Conservation (phyloP, 176 grass and related monocot genomes). For the Canna indica region DNA sequence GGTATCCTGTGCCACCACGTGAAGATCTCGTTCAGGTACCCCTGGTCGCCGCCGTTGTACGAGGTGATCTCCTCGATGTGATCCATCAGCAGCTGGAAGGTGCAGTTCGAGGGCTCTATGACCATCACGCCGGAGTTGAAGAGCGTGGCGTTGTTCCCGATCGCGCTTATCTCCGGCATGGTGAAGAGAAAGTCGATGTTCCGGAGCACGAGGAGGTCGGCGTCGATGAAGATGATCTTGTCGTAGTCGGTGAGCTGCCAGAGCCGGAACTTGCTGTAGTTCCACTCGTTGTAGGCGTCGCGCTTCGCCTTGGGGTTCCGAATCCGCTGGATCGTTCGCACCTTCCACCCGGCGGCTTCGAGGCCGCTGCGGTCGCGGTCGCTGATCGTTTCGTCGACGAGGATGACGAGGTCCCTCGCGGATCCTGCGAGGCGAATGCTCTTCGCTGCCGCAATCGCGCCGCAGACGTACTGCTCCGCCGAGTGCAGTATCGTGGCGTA, state of each 20-base stretch:
- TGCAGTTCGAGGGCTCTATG: constrained; percentile 7
- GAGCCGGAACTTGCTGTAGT: constrained; percentile 13
- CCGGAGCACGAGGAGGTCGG: constrained; percentile 8
- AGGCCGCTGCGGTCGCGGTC: background rate
- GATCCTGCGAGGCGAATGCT: background rate
- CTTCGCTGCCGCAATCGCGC: constrained; percentile 1
- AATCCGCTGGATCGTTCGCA: background rate
- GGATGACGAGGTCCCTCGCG: background rate
- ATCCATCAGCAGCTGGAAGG: background rate
- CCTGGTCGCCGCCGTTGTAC: constrained; percentile 98
- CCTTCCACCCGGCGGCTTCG: background rate
- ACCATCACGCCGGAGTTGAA: constrained; percentile 12
- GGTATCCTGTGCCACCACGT: constrained; percentile 5
- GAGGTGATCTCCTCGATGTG: constrained; percentile 21
- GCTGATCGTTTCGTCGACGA: background rate
- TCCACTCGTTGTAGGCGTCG: constrained; percentile 12
- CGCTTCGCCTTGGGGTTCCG: constrained; percentile 10
- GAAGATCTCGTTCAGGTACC: constrained; percentile 78
- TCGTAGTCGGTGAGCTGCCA: constrained; percentile 13
- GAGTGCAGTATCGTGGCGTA: constrained; percentile 7
- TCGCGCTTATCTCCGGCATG: constrained; percentile 1
- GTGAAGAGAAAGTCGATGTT: constrained; percentile 13
- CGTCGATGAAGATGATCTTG: constrained; percentile 8
- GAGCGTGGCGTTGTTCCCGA: background rate
- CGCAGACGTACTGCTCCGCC: constrained; percentile 6